These are phyloP conservation scores for Populus hybrid DNA, from an alignment of 441 rosid species.

Conservation along the genomic window DNA sequence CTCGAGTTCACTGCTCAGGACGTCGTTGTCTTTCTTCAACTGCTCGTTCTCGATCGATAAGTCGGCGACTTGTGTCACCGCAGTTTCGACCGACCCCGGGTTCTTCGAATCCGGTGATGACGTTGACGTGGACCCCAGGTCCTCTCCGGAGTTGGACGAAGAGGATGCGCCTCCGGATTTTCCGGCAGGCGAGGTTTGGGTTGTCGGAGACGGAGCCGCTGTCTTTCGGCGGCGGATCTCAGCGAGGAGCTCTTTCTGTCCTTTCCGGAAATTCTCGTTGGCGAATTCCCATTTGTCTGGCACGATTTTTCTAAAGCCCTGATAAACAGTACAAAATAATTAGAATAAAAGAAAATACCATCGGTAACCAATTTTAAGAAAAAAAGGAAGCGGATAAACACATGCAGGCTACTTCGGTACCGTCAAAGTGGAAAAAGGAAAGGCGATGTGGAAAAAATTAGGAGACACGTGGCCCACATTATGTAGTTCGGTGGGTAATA, in stretches of 20 bases:
- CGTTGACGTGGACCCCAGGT: constrained; percentile 50
- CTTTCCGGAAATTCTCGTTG: constrained; percentile 75
- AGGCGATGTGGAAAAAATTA: background rate
- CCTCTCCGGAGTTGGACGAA: constrained; percentile 53
- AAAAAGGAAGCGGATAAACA: no score
- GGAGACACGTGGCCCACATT: background rate
- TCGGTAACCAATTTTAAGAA: background rate
- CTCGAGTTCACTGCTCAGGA: constrained; percentile 75
- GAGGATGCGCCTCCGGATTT: constrained; percentile 35
- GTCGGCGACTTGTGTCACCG: constrained; percentile 39
- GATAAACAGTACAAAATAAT: background rate
- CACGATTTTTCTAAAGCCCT: constrained; percentile 91
- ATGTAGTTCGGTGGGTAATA: background rate
- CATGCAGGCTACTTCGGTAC: background rate
- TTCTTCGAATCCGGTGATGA: constrained; percentile 44
- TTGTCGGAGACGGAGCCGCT: constrained; percentile 19
- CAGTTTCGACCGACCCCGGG: constrained; percentile 41
- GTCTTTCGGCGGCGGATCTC: constrained; percentile 76
- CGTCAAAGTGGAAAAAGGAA: background rate
- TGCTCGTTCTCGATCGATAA: constrained; percentile 77
- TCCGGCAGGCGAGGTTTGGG: constrained; percentile 17
- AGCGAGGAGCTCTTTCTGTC: constrained; percentile 56
- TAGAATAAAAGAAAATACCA: background rate
- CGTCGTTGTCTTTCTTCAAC: constrained; percentile 61
- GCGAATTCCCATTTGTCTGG: constrained; percentile 97